Evolutionary conservation across 306 rosid species (phyloP).

Genomic region (Medicago arabica): DNA sequence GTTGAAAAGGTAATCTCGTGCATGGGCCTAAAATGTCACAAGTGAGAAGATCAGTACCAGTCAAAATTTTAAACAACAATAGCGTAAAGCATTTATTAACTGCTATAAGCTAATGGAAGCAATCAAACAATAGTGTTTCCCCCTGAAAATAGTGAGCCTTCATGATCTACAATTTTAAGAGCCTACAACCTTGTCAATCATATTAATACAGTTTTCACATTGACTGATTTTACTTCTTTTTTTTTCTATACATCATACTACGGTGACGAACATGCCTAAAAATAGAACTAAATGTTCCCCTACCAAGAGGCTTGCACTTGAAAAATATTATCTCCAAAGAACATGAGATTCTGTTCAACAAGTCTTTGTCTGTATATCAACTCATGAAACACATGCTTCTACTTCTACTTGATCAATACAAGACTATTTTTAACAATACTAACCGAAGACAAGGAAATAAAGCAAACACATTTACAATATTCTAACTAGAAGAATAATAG

Average conservation of each 20-base stretch:
- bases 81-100: slow-evolving; percentile 23
- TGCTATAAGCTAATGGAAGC: slow-evolving; percentile 15
- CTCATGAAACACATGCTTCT: slow-evolving; percentile 24
- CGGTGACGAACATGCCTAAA: not conserved
- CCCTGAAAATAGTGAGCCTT: slow-evolving; percentile 7
- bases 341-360: not conserved
- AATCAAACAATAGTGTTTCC: slow-evolving; percentile 9
- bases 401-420: slow-evolving; percentile 29
- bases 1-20: slow-evolving; percentile 98
- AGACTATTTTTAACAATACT: slow-evolving; percentile 24
- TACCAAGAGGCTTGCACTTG: slow-evolving; percentile 25
- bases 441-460: slow-evolving; percentile 22
- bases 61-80: slow-evolving; percentile 28
- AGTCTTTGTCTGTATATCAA: slow-evolving; percentile 25
- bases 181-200: slow-evolving; percentile 24
- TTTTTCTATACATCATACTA: not conserved
- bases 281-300: slow-evolving; percentile 13
- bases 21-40: slow-evolving; percentile 76
- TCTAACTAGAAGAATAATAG: slow-evolving; percentile 25
- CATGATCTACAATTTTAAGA: slow-evolving; percentile 5
- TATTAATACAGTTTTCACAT: slow-evolving; percentile 10
- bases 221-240: slow-evolving; percentile 29
- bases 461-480: slow-evolving; percentile 23
- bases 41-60: slow-evolving; percentile 35
- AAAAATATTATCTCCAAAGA: slow-evolving; percentile 28